phyloP scores from a whole-genome alignment of 208 protist species.

The Trypanosomatidae sp. region DNA sequence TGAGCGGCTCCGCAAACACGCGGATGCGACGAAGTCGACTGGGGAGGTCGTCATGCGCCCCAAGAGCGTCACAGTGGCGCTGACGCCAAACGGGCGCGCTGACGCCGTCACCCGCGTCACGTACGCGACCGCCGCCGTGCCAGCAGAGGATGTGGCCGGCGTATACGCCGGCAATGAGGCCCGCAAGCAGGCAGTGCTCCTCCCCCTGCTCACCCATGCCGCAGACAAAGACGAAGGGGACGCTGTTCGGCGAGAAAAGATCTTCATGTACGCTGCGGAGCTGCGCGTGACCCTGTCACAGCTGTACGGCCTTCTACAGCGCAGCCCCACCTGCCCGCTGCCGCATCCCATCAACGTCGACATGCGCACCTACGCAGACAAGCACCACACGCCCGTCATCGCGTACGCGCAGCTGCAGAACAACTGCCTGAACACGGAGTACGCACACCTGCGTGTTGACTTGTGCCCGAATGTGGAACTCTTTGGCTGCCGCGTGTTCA shows the following conservation, averaged over 20 bases:
- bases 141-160: constrained; percentile 13
- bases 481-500: constrained; percentile 77
- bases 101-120: constrained; percentile 86
- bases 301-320: constrained; percentile 66
- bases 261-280: constrained; percentile 86
- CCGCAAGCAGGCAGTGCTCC: constrained; percentile 21
- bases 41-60: not conserved
- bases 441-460: constrained; percentile 69
- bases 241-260: constrained; percentile 34
- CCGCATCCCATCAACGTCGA: constrained; percentile 50
- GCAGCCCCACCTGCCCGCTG: constrained; percentile 35
- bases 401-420: constrained; percentile 92
- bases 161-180: constrained; percentile 26
- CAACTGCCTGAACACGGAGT: constrained; percentile 85
- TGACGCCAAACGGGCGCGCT: constrained; percentile 91
- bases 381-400: constrained; percentile 30
- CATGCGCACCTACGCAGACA: constrained; percentile 42
- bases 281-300: constrained; percentile 72
- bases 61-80: constrained; percentile 76
- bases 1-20: not conserved
- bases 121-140: constrained; percentile 44
- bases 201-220: constrained; percentile 2
- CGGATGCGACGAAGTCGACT: not conserved
- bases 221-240: not conserved
- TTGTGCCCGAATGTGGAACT: constrained; percentile 48